phyloP scores from a whole-genome alignment of 2,329 filamentous ascomycete genomes.

The Capronia americana region DNA sequence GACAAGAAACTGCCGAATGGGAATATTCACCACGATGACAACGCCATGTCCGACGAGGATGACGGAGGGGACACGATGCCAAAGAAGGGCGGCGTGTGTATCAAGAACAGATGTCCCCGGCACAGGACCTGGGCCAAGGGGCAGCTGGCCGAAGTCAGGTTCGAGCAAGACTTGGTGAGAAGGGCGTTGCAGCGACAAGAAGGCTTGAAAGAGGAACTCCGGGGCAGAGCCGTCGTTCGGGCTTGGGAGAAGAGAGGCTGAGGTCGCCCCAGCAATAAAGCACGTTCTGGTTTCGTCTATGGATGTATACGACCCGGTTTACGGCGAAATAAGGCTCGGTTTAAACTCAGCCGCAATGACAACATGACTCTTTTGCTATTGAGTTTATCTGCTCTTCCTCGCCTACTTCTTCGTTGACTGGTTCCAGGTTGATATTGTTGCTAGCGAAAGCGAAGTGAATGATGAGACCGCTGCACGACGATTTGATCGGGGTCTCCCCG shows the following conservation, averaged over 20 bases:
- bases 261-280: background rate
- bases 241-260: conserved; percentile 35
- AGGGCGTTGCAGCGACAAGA: conserved; percentile 29
- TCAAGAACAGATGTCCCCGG: conserved; percentile 55
- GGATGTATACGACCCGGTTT: background rate
- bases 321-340: background rate
- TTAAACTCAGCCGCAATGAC: background rate
- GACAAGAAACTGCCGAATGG: conserved; percentile 40
- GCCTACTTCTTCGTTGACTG: background rate
- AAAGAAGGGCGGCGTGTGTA: conserved; percentile 51
- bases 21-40: conserved; percentile 40
- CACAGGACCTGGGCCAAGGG: conserved; percentile 57
- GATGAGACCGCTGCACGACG: no score
- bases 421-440: background rate
- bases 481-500: no score
- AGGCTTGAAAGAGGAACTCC: conserved; percentile 32
- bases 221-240: conserved; percentile 34
- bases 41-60: conserved; percentile 43
- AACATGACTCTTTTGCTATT: background rate
- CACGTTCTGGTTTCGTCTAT: background rate
- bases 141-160: conserved; percentile 43
- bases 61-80: conserved; percentile 44
- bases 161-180: conserved; percentile 38
- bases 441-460: background rate
- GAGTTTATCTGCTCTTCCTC: background rate